These are phyloP conservation scores for Tilletia horrida DNA, from an alignment of 1,284 basidiomycete species.

Conservation along the genomic window DNA sequence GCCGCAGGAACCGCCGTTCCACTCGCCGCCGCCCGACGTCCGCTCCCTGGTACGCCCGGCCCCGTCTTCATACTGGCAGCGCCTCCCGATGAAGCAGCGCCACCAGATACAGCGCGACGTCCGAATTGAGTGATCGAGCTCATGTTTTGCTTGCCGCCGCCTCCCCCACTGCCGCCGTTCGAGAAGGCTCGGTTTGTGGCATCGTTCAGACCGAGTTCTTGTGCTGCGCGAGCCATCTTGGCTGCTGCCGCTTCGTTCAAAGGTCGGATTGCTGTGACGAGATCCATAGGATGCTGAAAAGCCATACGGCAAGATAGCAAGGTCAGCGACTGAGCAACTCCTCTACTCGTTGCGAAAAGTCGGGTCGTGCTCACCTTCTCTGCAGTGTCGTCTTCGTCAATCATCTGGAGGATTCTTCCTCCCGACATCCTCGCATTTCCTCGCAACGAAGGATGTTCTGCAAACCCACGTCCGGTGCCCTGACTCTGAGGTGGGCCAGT, in stretches of 20 bases:
- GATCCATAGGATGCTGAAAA: not conserved
- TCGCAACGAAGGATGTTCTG: no score
- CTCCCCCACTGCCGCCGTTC: not conserved
- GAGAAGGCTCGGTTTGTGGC: not conserved
- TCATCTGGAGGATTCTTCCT: no score
- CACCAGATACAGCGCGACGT: not conserved
- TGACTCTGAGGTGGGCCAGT: no score
- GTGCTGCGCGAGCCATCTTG: not conserved
- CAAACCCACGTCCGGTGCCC: no score
- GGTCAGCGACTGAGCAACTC: no score
- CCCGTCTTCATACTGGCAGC: not conserved
- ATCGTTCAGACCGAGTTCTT: not conserved
- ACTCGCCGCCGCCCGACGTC: not conserved
- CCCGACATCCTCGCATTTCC: no score
- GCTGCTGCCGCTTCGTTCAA: not conserved
- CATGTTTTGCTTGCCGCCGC: slow-evolving; percentile 3
- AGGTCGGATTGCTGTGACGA: not conserved
- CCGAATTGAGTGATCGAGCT: slow-evolving; percentile 13
- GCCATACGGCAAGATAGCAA: not conserved
- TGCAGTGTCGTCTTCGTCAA: no score
- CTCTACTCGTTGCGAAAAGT: not conserved
- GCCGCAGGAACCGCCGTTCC: not conserved
- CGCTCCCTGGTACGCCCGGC: not conserved
- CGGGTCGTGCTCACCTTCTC: not conserved
- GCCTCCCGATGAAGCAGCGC: not conserved